A percentile compares a stretch with the other conserved stretches of the same genome.
phyloP scores from a whole-genome alignment of 1,139 yeast species.

The Suhomyces bokatorum region DNA sequence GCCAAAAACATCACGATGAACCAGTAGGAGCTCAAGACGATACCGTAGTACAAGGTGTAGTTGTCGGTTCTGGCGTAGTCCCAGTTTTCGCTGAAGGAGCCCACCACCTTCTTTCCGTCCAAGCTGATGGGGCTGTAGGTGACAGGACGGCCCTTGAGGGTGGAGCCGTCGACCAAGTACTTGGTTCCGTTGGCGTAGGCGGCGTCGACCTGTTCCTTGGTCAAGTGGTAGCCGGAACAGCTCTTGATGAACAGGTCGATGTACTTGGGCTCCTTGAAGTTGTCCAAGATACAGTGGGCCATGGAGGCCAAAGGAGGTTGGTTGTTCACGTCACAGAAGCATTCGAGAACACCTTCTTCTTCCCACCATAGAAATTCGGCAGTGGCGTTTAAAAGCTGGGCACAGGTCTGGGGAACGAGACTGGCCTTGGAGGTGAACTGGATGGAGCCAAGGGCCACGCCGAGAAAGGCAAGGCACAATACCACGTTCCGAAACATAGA shows the following conservation, averaged over 20 bases:
- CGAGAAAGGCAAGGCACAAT: not conserved
- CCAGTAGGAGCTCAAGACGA: conserved; percentile 50
- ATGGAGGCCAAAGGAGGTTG: conserved; percentile 43
- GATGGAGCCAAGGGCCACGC: not conserved
- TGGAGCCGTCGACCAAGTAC: conserved; percentile 27
- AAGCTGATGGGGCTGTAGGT: conserved; percentile 31
- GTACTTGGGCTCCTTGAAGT: conserved; percentile 26
- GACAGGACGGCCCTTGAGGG: conserved; percentile 28
- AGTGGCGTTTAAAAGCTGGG: not conserved
- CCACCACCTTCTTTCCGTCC: conserved; percentile 22
- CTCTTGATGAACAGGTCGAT: conserved; percentile 22
- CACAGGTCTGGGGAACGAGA: conserved; percentile 3
- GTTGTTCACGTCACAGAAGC: conserved; percentile 32
- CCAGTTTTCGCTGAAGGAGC: conserved; percentile 39
- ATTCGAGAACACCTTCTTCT: not conserved
- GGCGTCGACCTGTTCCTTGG: conserved; percentile 28
- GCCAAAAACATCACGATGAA: conserved; percentile 45
- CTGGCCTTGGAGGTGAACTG: conserved; percentile 4
- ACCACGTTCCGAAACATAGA: too few relatives aligned
- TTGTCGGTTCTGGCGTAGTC: conserved; percentile 43
- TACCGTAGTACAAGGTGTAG: conserved; percentile 50
- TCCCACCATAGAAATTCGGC: not conserved
- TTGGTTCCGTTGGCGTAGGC: conserved; percentile 42
- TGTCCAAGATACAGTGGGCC: conserved; percentile 34
- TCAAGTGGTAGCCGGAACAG: conserved; percentile 23